Evolutionary conservation across 1,139 yeast genomes (phyloP).

Genomic region (Candida tropicalis): DNA sequence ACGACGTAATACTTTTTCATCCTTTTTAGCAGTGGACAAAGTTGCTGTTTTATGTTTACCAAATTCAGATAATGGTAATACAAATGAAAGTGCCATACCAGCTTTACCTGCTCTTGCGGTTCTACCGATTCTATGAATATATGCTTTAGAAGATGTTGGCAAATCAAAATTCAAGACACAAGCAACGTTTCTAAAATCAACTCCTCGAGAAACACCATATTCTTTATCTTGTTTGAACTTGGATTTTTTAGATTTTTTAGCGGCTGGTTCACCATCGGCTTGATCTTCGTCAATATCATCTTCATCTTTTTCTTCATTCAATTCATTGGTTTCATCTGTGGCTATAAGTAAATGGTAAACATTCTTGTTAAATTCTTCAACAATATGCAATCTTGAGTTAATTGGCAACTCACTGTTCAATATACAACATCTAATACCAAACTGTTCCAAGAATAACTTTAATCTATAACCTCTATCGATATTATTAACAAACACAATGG

Average conservation of each 20-base stretch:
- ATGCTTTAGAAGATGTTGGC: slow-evolving; percentile 87
- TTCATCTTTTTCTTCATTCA: slow-evolving; percentile 48
- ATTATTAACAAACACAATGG: slow-evolving; percentile 86
- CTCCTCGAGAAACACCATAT: slow-evolving; percentile 96
- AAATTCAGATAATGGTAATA: slow-evolving; percentile 78
- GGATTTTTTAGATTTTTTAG: slow-evolving; percentile 32
- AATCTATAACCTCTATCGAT: slow-evolving; percentile 95
- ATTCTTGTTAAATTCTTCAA: slow-evolving; percentile 91
- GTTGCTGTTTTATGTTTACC: slow-evolving; percentile 89
- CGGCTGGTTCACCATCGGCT: slow-evolving; percentile 34
- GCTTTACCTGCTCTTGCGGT: slow-evolving; percentile 97
- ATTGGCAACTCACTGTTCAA: slow-evolving; percentile 91
- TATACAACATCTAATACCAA: slow-evolving; percentile 87
- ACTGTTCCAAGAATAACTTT: slow-evolving; percentile 89
- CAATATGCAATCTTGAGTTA: slow-evolving; percentile 91
- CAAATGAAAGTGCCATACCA: slow-evolving; percentile 94
- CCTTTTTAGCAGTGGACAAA: slow-evolving; percentile 70
- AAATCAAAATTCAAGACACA: slow-evolving; percentile 95
- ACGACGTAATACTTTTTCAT: slow-evolving; percentile 80
- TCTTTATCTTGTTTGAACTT: slow-evolving; percentile 61
- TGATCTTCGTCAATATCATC: slow-evolving; percentile 45
- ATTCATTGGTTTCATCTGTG: slow-evolving; percentile 82
- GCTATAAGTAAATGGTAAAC: slow-evolving; percentile 88
- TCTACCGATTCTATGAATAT: slow-evolving; percentile 94
- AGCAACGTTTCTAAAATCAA: slow-evolving; percentile 93